phyloP scores from a whole-genome alignment of 495 filamentous ascomycete genomes.

The Daldinia decipiens region DNA sequence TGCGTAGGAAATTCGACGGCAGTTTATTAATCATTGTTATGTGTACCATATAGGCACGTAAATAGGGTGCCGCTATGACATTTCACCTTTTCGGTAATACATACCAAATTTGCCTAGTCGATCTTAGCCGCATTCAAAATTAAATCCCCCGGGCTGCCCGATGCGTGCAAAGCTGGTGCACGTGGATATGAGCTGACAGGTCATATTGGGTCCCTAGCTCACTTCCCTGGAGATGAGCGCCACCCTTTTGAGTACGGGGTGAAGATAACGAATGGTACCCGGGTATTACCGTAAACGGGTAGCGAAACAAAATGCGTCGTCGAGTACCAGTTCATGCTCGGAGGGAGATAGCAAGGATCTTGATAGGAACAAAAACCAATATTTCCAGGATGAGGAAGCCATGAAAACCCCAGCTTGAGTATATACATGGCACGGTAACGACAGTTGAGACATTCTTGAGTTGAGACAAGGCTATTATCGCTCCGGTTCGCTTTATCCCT shows the following conservation, averaged over 20 bases:
- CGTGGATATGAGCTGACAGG: conserved; percentile 36
- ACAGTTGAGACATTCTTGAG: conserved; percentile 6
- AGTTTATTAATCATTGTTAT: conserved; percentile 9
- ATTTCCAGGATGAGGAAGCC: background rate
- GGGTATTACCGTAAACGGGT: conserved; percentile 7
- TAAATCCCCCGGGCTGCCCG: conserved; percentile 12
- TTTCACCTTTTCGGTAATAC: conserved; percentile 15
- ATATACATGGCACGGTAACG: conserved; percentile 13
- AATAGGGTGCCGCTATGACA: conserved; percentile 8
- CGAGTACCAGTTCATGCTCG: background rate
- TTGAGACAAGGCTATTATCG: conserved; percentile 9
- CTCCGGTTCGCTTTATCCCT: conserved; percentile 13
- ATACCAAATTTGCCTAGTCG: conserved; percentile 25
- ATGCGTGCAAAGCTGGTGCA: conserved; percentile 21
- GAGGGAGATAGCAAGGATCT: conserved; percentile 11
- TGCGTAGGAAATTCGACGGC: conserved; percentile 8
- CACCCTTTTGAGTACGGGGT: conserved; percentile 24
- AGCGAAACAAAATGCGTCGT: conserved; percentile 16
- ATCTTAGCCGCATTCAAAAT: conserved; percentile 31
- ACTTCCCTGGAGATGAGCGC: conserved; percentile 17
- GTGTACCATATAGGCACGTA: background rate
- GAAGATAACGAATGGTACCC: conserved; percentile 20
- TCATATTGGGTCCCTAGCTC: conserved; percentile 21
- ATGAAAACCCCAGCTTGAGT: background rate
- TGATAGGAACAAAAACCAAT: conserved; percentile 5